Evolutionary conservation across 306 rosid genomes (phyloP).

Genomic region (Cucumis sativus): Cucumber_9930_V3 NC_026659.2:3765001-3765500

Average conservation of each 20-base stretch:
- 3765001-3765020: neutral
- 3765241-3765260: neutral
- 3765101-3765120: neutral
- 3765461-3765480: conserved; percentile 78
- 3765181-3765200: neutral
- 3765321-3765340: neutral
- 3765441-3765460: conserved; percentile 90
- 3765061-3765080: neutral
- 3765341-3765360: neutral
- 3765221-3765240: neutral
- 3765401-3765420: neutral
- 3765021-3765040: neutral
- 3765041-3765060: neutral
- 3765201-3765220: neutral
- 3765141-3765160: neutral
- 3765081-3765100: neutral
- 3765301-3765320: neutral
- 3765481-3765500: conserved; percentile 1
- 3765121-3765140: neutral
- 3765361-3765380: neutral
- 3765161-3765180: neutral
- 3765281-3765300: neutral
- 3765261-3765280: neutral
- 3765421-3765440: conserved; percentile 49
- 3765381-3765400: neutral